A percentile compares a stretch with the other conserved stretches of the same genome.
Evolutionary conservation across 345 rosid genomes (phyloP).

Genomic region (Eucalyptus decipiens): DNA sequence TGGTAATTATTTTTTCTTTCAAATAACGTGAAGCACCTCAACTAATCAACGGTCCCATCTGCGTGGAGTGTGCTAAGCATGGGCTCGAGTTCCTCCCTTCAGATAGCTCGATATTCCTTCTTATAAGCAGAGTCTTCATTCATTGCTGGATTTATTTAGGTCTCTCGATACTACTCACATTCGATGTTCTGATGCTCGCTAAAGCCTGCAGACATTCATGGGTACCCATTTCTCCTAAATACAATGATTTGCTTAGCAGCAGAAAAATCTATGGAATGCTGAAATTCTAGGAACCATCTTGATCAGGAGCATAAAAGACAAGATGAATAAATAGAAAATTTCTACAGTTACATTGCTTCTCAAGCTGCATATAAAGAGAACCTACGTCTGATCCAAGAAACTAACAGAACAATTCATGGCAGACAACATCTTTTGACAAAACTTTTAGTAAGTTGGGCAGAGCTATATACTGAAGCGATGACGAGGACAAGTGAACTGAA

Average conservation of each 20-base stretch:
- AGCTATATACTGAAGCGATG: neutral
- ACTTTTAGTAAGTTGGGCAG: neutral
- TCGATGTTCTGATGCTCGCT: neutral
- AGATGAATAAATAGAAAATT: neutral
- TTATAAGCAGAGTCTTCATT: neutral
- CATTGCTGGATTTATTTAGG: neutral
- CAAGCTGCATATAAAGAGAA: neutral
- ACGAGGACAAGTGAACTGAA: neutral
- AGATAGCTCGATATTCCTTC: neutral
- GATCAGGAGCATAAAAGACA: neutral
- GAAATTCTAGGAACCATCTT: neutral
- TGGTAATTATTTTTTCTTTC: neutral
- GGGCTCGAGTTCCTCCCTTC: neutral
- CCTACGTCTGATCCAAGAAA: neutral
- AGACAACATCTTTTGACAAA: neutral
- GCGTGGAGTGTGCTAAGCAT: neutral
- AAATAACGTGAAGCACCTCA: neutral
- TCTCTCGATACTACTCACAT: neutral
- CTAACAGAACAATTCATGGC: neutral
- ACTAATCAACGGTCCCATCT: neutral
- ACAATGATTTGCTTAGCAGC: neutral
- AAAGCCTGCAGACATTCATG: neutral
- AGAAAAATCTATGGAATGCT: neutral
- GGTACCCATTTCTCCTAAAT: neutral
- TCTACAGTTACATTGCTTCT: neutral